phyloP scores from a whole-genome alignment of 2,329 filamentous ascomycete genomes.

The Aspergillus awamori region DNA sequence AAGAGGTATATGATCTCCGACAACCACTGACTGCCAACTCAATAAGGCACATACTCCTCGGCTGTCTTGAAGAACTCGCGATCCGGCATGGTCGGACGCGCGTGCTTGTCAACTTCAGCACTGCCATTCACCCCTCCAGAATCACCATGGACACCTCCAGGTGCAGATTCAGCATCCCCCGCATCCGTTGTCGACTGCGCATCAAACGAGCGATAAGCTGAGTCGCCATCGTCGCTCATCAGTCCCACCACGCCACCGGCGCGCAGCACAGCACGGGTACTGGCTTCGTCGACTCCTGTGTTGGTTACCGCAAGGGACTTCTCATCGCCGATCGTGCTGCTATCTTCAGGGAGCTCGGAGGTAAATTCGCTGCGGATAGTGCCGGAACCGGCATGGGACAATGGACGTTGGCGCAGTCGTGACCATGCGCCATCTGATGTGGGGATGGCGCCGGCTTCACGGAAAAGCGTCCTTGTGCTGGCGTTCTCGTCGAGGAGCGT shows the following conservation, averaged over 20 bases:
- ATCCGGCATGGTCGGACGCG: constrained; percentile 32
- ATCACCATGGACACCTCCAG: not conserved
- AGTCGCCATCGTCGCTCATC: constrained; percentile 20
- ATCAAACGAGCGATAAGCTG: constrained; percentile 28
- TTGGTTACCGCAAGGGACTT: constrained; percentile 25
- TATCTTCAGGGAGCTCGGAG: constrained; percentile 31
- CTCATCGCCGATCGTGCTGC: constrained; percentile 34
- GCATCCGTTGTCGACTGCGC: constrained; percentile 21
- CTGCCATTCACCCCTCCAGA: not conserved
- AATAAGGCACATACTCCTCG: constrained; percentile 19
- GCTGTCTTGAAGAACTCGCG: constrained; percentile 36
- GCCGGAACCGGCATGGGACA: constrained; percentile 29
- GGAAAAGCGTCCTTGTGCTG: constrained; percentile 38
- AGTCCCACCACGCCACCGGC: constrained; percentile 32
- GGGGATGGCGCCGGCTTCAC: constrained; percentile 30
- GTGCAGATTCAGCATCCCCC: constrained; percentile 14
- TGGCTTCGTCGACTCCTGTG: constrained; percentile 29
- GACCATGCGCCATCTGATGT: constrained; percentile 26
- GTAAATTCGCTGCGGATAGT: constrained; percentile 35
- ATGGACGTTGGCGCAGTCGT: constrained; percentile 22
- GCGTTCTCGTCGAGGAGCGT: constrained; percentile 35
- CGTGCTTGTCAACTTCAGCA: not conserved
- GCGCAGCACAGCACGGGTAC: constrained; percentile 34
- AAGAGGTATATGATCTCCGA: not conserved
- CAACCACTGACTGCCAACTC: not conserved